Evolutionary conservation across 2,329 filamentous ascomycete genomes (phyloP), one percentile per base, ranked within the genome.

Genomic region (Cryoendolithus antarcticus): DNA sequence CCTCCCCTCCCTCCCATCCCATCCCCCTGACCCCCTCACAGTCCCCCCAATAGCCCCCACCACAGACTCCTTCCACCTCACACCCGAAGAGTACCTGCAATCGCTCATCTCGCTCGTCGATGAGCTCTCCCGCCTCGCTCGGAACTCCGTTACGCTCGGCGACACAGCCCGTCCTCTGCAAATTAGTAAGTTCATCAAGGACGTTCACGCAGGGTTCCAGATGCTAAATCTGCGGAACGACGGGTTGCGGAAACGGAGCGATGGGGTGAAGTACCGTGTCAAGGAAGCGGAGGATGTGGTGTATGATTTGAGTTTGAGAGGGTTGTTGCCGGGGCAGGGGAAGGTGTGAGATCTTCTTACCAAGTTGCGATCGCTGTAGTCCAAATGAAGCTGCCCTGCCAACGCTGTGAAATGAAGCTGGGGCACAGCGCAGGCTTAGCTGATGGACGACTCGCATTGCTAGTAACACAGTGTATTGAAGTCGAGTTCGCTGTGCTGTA

Each of bases 271-370:
- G 70, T 98, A 98, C 58, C 81, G 82, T 53, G 86, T 98, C 55
- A 98, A 96, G 71, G 89, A 93, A 60, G 86, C 95, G 9, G 91
- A 98, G 68, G 91, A 96, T 57, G 86, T 98, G 9, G 89, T 96
- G 37, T 98, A 98, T 57, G 91, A 98, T 60, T 66, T 98, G 40
- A 89, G 84, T 15, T 65, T 98, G 56, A 75, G 91, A 42, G 89
- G 91, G 37, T 61, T 96, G 55, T 44, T 54, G 44, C 46, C 50
- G 10, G 49, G 51, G 44, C 41, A 48, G 33, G 35, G 33, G 30
- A 40, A 7, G 5, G 10, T 8, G 7, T 28, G 34, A n/a, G n/a
- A n/a, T n/a, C n/a, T n/a, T n/a, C n/a, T n/a, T n/a, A n/a, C n/a
- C n/a, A n/a, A n/a, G n/a, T n/a, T n/a, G n/a, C n/a, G n/a, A n/a